phyloP scores from a whole-genome alignment of 2,329 filamentous ascomycete genomes.

The Exophiala mesophila region DNA sequence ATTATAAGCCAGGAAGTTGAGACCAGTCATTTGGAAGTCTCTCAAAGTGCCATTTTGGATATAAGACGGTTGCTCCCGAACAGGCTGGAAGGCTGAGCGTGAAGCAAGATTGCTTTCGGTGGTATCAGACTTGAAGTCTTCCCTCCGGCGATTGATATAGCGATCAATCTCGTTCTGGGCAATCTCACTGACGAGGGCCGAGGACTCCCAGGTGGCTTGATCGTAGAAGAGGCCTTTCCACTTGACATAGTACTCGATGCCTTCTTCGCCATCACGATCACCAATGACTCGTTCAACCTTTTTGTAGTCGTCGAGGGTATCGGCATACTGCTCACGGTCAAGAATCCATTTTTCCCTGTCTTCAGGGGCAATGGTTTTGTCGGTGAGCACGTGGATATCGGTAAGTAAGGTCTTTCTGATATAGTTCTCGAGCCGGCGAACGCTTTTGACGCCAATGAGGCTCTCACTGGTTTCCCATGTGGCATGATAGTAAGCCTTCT shows the following conservation, averaged over 20 bases:
- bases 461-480: conserved; percentile 83
- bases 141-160: conserved; percentile 76
- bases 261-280: conserved; percentile 71
- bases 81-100: conserved; percentile 64
- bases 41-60: conserved; percentile 79
- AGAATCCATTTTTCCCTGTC: conserved; percentile 90
- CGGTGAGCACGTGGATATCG: conserved; percentile 71
- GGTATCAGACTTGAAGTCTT: conserved; percentile 74
- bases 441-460: conserved; percentile 72
- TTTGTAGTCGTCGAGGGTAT: conserved; percentile 83
- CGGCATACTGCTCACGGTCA: conserved; percentile 85
- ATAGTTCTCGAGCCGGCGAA: conserved; percentile 91
- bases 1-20: conserved; percentile 94
- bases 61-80: conserved; percentile 79
- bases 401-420: conserved; percentile 75
- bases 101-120: conserved; percentile 71
- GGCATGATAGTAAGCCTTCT: conserved; percentile 88
- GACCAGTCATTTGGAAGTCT: conserved; percentile 85
- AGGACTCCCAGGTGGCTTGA: conserved; percentile 87
- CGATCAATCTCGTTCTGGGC: conserved; percentile 89
- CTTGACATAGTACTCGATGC: conserved; percentile 87
- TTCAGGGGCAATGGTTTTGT: conserved; percentile 71
- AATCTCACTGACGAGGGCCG: conserved; percentile 66
- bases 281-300: conserved; percentile 91
- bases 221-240: conserved; percentile 96